Evolutionary conservation across 2,329 filamentous ascomycete genomes (phyloP).

Genomic region (Nemania sp.): DNA sequence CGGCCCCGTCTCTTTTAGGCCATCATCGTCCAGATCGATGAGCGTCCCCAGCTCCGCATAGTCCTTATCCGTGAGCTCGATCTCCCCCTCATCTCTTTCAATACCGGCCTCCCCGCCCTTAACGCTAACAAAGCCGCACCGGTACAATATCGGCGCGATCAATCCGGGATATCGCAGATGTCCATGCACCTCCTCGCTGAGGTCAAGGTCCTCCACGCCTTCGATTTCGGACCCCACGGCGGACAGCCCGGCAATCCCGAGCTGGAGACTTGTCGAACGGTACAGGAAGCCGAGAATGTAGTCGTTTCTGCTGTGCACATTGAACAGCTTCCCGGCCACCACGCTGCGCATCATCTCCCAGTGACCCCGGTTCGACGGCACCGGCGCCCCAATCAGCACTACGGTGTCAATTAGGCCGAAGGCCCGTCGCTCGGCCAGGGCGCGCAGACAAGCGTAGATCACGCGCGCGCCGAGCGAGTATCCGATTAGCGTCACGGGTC

Average conservation of each 20-base stretch:
- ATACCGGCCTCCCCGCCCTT: constrained; percentile 59
- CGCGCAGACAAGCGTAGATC: constrained; percentile 75
- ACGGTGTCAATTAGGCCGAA: constrained; percentile 74
- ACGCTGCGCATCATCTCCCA: constrained; percentile 84
- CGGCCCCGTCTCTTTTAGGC: not conserved
- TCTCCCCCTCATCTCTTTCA: constrained; percentile 57
- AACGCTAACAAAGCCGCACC: constrained; percentile 64
- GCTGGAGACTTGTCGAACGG: constrained; percentile 82
- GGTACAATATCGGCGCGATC: constrained; percentile 63
- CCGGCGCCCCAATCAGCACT: constrained; percentile 82
- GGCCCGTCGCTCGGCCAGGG: constrained; percentile 72
- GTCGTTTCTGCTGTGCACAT: constrained; percentile 89
- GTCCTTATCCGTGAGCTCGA: constrained; percentile 51
- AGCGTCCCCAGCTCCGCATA: constrained; percentile 52
- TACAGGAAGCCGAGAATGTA: constrained; percentile 90
- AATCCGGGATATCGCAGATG: constrained; percentile 66
- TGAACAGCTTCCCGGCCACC: constrained; percentile 84
- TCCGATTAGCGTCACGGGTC: constrained; percentile 74
- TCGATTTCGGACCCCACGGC: constrained; percentile 72
- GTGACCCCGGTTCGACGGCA: constrained; percentile 76
- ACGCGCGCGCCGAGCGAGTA: constrained; percentile 76
- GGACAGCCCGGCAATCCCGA: constrained; percentile 87
- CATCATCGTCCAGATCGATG: constrained; percentile 57
- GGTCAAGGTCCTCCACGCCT: constrained; percentile 70
- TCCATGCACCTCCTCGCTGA: constrained; percentile 64